Conservation (phyloP, 2,329 filamentous ascomycete species). For the Calcarisporium arbuscula region DNA sequence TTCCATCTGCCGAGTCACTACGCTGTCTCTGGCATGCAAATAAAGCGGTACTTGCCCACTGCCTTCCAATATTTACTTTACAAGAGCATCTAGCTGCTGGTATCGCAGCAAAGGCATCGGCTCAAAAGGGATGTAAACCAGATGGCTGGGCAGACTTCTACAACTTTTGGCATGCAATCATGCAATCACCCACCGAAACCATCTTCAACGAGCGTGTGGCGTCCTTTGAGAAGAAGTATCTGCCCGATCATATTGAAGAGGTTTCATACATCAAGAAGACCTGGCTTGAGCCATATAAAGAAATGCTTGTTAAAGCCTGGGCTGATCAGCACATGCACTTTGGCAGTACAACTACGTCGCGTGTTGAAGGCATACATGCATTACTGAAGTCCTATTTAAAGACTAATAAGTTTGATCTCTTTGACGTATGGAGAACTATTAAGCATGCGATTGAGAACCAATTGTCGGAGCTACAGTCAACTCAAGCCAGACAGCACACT, state of each 20-base stretch:
- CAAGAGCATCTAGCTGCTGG: no score
- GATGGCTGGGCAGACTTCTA: slow-evolving; percentile 13
- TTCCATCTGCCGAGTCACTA: slow-evolving; percentile 7
- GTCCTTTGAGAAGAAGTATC: slow-evolving; percentile 10
- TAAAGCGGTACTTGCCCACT: slow-evolving; percentile 12
- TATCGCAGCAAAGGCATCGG: no score
- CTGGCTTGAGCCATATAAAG: slow-evolving; percentile 15
- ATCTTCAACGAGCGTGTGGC: slow-evolving; percentile 11
- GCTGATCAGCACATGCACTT: slow-evolving; percentile 14
- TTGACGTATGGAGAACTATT: slow-evolving; percentile 12
- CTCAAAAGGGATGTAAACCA: not conserved
- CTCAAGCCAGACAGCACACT: slow-evolving; percentile 10
- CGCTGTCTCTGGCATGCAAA: slow-evolving; percentile 15
- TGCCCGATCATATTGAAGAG: slow-evolving; percentile 10
- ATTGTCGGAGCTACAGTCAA: slow-evolving; percentile 10
- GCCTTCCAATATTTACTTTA: slow-evolving; percentile 4
- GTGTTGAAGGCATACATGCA: no score
- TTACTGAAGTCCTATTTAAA: slow-evolving; percentile 13
- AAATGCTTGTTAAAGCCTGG: slow-evolving; percentile 15
- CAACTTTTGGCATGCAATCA: slow-evolving; percentile 12
- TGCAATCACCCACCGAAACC: slow-evolving; percentile 9
- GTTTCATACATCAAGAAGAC: slow-evolving; percentile 13
- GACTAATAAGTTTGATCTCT: slow-evolving; percentile 11
- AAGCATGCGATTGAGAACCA: slow-evolving; percentile 12
- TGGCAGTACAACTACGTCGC: slow-evolving; percentile 11